Evolutionary conservation across 306 rosid genomes (phyloP).

Genomic region (Lagenaria siceraria): DNA sequence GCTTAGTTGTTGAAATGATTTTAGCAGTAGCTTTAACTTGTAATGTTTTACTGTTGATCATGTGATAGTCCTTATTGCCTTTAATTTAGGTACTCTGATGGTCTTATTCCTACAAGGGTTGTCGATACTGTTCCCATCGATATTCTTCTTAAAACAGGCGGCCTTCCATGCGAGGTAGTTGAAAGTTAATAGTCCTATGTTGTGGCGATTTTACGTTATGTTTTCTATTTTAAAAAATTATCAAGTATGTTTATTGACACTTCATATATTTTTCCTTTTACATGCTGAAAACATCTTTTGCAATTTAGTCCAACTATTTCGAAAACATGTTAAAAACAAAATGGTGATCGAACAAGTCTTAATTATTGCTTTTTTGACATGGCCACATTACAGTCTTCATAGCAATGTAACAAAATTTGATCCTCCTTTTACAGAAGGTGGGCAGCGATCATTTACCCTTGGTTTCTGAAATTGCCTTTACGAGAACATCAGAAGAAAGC

Average conservation of each 20-base stretch:
- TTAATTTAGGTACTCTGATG: conserved; percentile 50
- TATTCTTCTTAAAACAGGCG: conserved; percentile 46
- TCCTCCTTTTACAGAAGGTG: conserved; percentile 31
- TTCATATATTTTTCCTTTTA: neutral
- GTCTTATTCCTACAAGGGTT: conserved; percentile 57
- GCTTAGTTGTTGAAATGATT: neutral
- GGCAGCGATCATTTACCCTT: conserved; percentile 86
- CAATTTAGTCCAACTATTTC: neutral
- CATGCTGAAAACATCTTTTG: neutral
- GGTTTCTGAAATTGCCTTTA: conserved; percentile 70
- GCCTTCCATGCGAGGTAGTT: conserved; percentile 82
- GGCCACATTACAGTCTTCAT: neutral
- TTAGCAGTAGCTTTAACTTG: conserved; percentile 3
- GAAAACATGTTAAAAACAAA: neutral
- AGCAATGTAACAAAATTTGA: neutral
- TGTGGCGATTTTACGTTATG: neutral
- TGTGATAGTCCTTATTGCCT: conserved; percentile 8
- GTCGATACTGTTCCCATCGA: conserved; percentile 60
- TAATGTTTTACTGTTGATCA: neutral
- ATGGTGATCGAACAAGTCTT: neutral
- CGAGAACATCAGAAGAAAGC: conserved; percentile 10
- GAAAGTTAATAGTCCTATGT: neutral
- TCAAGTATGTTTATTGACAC: neutral
- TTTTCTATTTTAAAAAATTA: neutral
- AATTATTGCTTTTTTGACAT: neutral